Percentiles rank a stretch among this genome's conserved stretches.
These are phyloP conservation scores for Elaeis guineensis DNA, from an alignment of 176 grass and related monocot genomes.

Conservation along the genomic window DNA sequence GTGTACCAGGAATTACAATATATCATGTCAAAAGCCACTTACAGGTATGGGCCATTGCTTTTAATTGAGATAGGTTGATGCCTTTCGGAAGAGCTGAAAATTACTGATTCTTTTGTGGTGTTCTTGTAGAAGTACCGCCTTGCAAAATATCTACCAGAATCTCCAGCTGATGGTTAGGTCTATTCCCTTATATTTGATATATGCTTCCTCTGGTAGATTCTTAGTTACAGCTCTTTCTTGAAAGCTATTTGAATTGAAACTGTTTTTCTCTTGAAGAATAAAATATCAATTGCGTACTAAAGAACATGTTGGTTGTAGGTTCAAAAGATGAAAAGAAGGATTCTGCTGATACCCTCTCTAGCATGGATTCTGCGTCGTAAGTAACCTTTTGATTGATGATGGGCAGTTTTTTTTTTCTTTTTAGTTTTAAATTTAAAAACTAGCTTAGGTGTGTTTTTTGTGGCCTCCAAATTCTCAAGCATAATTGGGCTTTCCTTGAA, in stretches of 20 bases:
- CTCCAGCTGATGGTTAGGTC: constrained; percentile 65
- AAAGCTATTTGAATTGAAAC: not conserved
- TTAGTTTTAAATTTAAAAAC: too few species aligned
- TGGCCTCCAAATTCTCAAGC: too few species aligned
- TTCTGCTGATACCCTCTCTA: constrained; percentile 60
- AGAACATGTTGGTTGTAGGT: constrained; percentile 35
- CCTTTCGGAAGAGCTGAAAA: constrained; percentile 2
- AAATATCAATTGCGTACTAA: not conserved
- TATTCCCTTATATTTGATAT: constrained; percentile 8
- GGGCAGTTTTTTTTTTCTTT: not conserved
- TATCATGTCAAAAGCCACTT: constrained; percentile 99
- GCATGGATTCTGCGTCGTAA: constrained; percentile 73
- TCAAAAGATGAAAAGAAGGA: constrained; percentile 90
- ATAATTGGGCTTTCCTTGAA: too few species aligned
- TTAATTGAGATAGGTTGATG: not conserved
- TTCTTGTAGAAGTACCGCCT: constrained; percentile 82
- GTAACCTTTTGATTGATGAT: constrained; percentile 10
- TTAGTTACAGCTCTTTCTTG: too few species aligned
- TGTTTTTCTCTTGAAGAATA: not conserved
- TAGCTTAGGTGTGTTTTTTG: too few species aligned
- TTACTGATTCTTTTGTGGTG: not conserved
- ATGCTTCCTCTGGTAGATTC: too few species aligned
- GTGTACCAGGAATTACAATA: constrained; percentile 92
- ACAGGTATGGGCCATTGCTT: constrained; percentile 43
- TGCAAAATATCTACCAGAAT: constrained; percentile 95